phyloP scores from a whole-genome alignment of 768 basidiomycete species.

The Dacryopinax primogenitus region DNA sequence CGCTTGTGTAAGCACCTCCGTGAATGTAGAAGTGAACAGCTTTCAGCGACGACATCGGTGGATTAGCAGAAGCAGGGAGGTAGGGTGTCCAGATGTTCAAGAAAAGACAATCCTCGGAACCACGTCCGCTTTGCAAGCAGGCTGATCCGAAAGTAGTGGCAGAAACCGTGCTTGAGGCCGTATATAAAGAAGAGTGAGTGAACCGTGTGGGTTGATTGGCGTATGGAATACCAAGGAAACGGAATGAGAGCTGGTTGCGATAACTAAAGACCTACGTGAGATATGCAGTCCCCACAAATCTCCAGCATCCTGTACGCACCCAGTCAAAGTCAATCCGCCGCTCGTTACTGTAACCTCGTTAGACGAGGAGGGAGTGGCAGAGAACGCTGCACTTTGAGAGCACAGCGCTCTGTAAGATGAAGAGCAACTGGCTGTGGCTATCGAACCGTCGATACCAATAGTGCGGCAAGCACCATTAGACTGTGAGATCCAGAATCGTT shows the following conservation, averaged over 20 bases:
- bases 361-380: not conserved
- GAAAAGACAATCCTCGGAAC: conserved; percentile 20
- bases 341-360: not conserved
- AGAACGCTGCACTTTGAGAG: conserved; percentile 13
- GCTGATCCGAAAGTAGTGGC: conserved; percentile 14
- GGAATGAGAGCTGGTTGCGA: conserved; percentile 38
- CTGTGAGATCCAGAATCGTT: not conserved
- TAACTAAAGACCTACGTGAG: conserved; percentile 27
- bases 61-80: conserved; percentile 15
- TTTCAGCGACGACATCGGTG: conserved; percentile 8
- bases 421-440: not conserved
- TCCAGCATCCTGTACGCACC: not conserved
- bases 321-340: not conserved
- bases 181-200: conserved; percentile 31
- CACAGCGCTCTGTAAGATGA: conserved; percentile 5
- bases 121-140: conserved; percentile 11
- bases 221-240: conserved; percentile 41
- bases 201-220: conserved; percentile 35
- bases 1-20: conserved; percentile 19
- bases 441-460: not conserved
- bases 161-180: conserved; percentile 11
- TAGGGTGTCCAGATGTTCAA: conserved; percentile 26
- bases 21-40: conserved; percentile 24
- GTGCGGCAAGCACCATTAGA: not conserved
- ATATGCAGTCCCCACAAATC: not conserved